Conservation (phyloP, 2,329 filamentous ascomycete genomes). For the Fusarium euwallaceae region DNA sequence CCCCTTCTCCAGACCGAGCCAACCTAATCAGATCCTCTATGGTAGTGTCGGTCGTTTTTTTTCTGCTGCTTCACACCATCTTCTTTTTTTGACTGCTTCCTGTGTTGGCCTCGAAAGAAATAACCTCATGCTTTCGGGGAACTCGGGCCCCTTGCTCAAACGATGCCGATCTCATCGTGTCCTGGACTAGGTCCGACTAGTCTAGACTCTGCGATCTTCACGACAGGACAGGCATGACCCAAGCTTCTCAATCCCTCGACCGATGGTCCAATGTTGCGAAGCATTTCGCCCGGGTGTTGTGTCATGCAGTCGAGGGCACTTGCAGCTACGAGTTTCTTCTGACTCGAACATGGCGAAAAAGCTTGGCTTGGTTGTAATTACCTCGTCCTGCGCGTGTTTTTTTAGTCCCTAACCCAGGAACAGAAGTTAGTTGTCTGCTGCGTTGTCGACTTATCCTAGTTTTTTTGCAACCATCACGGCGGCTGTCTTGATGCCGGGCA, state of each 20-base stretch:
- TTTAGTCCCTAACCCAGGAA: slow-evolving; percentile 13
- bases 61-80: slow-evolving; percentile 23
- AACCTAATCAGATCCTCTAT: slow-evolving; percentile 4
- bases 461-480: slow-evolving; percentile 12
- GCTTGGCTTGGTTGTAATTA: slow-evolving; percentile 23
- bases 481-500: slow-evolving; percentile 6
- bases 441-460: slow-evolving; percentile 15
- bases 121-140: slow-evolving; percentile 30
- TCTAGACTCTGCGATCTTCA: slow-evolving; percentile 41
- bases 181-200: slow-evolving; percentile 6
- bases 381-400: slow-evolving; percentile 7
- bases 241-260: slow-evolving; percentile 10
- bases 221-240: slow-evolving; percentile 15
- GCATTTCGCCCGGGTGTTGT: slow-evolving; percentile 27
- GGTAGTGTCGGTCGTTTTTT: neutral
- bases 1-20: slow-evolving; percentile 20
- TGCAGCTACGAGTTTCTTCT: slow-evolving; percentile 17
- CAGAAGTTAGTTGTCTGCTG: slow-evolving; percentile 10
- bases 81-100: slow-evolving; percentile 9
- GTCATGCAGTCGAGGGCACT: slow-evolving; percentile 28
- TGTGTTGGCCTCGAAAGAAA: slow-evolving; percentile 14
- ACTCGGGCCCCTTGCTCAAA: slow-evolving; percentile 5
- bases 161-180: slow-evolving; percentile 27
- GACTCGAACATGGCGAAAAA: slow-evolving; percentile 25
- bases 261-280: slow-evolving; percentile 18